These are phyloP conservation scores for Cucurbita maxima DNA, from an alignment of 306 rosid genomes.

Conservation along the genomic window DNA sequence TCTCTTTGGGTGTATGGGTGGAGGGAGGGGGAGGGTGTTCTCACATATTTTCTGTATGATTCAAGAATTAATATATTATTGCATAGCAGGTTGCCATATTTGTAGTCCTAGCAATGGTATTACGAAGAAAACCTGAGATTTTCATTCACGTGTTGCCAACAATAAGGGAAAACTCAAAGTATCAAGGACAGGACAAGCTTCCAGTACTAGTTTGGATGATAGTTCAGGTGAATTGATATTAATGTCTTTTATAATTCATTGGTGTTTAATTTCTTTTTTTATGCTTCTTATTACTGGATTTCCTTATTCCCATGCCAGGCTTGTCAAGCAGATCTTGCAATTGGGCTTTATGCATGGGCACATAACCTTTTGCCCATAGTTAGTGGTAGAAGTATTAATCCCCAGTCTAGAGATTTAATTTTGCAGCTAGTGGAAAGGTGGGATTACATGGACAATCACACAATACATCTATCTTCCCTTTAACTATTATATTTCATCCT, in stretches of 20 bases:
- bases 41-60: not conserved
- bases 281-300: not conserved
- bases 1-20: not conserved
- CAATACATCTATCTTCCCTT: not conserved
- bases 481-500: not conserved
- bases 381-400: slow-evolving; percentile 52
- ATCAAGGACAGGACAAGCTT: slow-evolving; percentile 91
- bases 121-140: slow-evolving; percentile 80
- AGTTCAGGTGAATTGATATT: slow-evolving; percentile 49
- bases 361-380: slow-evolving; percentile 64
- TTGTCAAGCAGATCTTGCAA: slow-evolving; percentile 57
- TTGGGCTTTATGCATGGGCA: slow-evolving; percentile 83
- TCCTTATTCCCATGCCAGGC: slow-evolving; percentile 32
- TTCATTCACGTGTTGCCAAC: slow-evolving; percentile 39
- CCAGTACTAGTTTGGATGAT: slow-evolving; percentile 65
- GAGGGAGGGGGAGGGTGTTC: not conserved
- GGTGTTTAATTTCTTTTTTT: not conserved
- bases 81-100: slow-evolving; percentile 74
- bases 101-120: slow-evolving; percentile 60
- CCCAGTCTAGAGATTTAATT: slow-evolving; percentile 77
- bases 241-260: not conserved
- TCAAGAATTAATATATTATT: slow-evolving; percentile 1
- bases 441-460: slow-evolving; percentile 2
- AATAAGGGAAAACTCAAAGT: slow-evolving; percentile 54
- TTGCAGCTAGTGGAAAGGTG: slow-evolving; percentile 85